Conservation (phyloP, 2,329 filamentous ascomycete genomes). For the Xylariales sp. region DNA sequence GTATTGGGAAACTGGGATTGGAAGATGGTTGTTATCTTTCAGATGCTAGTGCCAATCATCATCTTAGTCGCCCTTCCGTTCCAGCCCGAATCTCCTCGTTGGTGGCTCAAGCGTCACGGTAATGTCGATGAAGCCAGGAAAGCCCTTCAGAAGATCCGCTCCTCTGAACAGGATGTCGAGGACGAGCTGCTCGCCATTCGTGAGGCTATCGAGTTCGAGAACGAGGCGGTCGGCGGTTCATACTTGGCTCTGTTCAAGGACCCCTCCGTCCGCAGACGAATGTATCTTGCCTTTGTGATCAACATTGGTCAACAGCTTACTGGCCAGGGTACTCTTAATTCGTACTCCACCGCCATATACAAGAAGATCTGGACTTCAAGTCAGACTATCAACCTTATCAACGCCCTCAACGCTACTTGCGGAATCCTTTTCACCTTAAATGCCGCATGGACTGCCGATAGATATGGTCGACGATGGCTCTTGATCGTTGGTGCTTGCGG, state of each 20-base stretch:
- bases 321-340: slow-evolving; percentile 67
- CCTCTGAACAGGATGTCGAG: slow-evolving; percentile 61
- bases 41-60: slow-evolving; percentile 60
- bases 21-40: slow-evolving; percentile 69
- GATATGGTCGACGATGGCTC: slow-evolving; percentile 65
- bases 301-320: slow-evolving; percentile 70
- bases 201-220: slow-evolving; percentile 67
- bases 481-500: slow-evolving; percentile 64
- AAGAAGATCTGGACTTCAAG: slow-evolving; percentile 60
- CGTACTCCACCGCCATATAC: slow-evolving; percentile 65
- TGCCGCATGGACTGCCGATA: slow-evolving; percentile 68
- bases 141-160: slow-evolving; percentile 56
- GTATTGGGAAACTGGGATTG: slow-evolving; percentile 67
- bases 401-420: slow-evolving; percentile 68
- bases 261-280: slow-evolving; percentile 60
- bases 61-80: slow-evolving; percentile 60
- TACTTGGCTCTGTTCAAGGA: slow-evolving; percentile 68
- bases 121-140: slow-evolving; percentile 56
- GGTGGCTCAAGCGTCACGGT: slow-evolving; percentile 59
- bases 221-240: slow-evolving; percentile 58
- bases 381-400: slow-evolving; percentile 65
- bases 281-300: slow-evolving; percentile 60
- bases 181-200: slow-evolving; percentile 61
- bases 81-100: slow-evolving; percentile 64
- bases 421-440: slow-evolving; percentile 70